These are phyloP conservation scores for Polysphondylium violaceum DNA, from an alignment of 78 protist genomes.

Conservation along the genomic window DNA sequence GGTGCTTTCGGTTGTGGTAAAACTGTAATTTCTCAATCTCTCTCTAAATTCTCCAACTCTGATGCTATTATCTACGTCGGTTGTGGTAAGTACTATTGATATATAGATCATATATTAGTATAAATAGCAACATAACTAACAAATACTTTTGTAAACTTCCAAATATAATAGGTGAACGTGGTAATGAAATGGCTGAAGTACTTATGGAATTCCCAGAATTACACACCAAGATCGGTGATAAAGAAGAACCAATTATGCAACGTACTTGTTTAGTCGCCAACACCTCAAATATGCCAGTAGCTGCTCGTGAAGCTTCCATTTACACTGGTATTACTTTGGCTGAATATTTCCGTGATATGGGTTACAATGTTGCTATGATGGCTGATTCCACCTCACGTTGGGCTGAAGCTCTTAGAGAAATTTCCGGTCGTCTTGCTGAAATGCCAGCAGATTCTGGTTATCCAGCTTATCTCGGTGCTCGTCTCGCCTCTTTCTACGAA, in stretches of 20 bases:
- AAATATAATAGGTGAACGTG: constrained; percentile 94
- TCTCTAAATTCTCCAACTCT: constrained; percentile 99
- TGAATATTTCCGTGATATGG: constrained; percentile 99
- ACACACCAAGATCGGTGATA: constrained; percentile 83
- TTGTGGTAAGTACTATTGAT: constrained; percentile 68
- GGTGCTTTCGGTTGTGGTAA: constrained; percentile 99
- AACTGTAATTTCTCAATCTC: constrained; percentile 99
- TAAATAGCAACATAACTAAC: neutral
- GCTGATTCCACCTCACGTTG: constrained; percentile 99
- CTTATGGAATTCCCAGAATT: constrained; percentile 99
- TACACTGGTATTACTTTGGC: constrained; percentile 99
- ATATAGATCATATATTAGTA: neutral
- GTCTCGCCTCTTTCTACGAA: constrained; percentile 99
- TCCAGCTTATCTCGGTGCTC: constrained; percentile 99
- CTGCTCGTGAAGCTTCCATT: constrained; percentile 99
- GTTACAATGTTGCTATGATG: constrained; percentile 99
- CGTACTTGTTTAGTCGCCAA: constrained; percentile 99
- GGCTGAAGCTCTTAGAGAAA: constrained; percentile 99
- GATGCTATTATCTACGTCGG: constrained; percentile 99
- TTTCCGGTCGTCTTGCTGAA: constrained; percentile 99
- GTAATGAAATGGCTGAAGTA: constrained; percentile 99
- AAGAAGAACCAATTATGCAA: constrained; percentile 98
- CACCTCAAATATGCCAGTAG: constrained; percentile 99
- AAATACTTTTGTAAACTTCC: neutral
- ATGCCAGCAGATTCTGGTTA: constrained; percentile 99